Conservation (phyloP, 163 green algal genomes). For the Prototheca cutis region DNA sequence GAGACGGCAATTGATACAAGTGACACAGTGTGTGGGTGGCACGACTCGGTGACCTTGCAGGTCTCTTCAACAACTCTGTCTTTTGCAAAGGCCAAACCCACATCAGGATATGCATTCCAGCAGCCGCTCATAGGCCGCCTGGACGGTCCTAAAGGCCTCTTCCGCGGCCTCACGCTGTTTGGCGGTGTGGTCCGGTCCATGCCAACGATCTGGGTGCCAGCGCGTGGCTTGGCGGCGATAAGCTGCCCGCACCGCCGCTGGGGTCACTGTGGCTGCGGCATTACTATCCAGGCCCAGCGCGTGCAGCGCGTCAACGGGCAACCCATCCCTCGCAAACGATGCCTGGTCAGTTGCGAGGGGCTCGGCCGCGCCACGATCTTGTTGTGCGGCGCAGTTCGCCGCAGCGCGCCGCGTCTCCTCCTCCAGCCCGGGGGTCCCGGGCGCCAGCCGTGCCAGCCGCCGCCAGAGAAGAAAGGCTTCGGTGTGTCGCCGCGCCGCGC, state of each 20-base stretch:
- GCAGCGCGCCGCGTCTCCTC: neutral
- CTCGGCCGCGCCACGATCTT: neutral
- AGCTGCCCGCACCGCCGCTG: slow-evolving; percentile 15
- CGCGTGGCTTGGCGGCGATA: slow-evolving; percentile 15
- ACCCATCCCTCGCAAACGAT: no score
- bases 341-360: no score
- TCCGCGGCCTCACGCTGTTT: no score
- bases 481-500: slow-evolving; percentile 7
- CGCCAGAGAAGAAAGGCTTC: slow-evolving; percentile 23
- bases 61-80: no score
- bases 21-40: no score
- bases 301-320: slow-evolving; percentile 4
- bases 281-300: slow-evolving; percentile 9
- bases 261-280: neutral
- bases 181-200: neutral
- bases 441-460: slow-evolving; percentile 7
- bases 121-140: no score
- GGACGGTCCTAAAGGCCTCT: no score
- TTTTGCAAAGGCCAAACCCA: no score
- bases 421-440: slow-evolving; percentile 16
- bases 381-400: neutral
- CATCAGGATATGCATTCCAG: no score
- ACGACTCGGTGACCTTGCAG: no score
- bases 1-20: neutral
- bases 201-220: slow-evolving; percentile 24